Evolutionary conservation across 352 stramenopile genomes (phyloP).

Genomic region (Globisporangium ultimum): DNA sequence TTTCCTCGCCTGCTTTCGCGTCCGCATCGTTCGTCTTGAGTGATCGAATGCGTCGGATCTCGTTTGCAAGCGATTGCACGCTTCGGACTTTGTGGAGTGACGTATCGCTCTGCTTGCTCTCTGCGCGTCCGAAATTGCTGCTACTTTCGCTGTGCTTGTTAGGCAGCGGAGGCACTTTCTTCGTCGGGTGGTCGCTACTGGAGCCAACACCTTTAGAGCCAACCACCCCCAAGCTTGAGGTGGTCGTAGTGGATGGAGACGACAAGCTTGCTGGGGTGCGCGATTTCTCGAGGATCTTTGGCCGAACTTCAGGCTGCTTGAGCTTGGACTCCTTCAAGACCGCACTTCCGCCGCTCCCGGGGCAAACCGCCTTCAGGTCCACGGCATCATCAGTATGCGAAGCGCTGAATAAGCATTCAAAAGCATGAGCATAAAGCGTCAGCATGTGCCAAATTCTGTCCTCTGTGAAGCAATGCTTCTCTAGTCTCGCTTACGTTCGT

Average conservation of each 20-base stretch:
- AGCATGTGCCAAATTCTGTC: not conserved
- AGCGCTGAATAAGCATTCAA: slow-evolving; percentile 5
- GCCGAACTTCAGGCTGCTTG: slow-evolving; percentile 48
- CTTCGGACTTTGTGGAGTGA: slow-evolving; percentile 66
- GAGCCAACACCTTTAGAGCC: slow-evolving; percentile 1
- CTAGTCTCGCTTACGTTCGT: slow-evolving; percentile 16
- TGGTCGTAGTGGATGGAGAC: slow-evolving; percentile 9
- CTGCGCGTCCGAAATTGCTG: slow-evolving; percentile 16
- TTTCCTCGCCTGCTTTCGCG: slow-evolving; percentile 25
- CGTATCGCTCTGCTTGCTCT: slow-evolving; percentile 40
- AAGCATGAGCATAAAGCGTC: not conserved
- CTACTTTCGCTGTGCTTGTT: slow-evolving; percentile 31
- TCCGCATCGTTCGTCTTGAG: slow-evolving; percentile 31
- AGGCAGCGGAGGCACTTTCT: slow-evolving; percentile 43
- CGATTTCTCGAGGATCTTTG: slow-evolving; percentile 47
- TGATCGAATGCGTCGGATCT: slow-evolving; percentile 74
- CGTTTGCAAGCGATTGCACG: slow-evolving; percentile 76
- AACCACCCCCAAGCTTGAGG: not conserved
- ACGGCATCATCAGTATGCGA: slow-evolving; percentile 7
- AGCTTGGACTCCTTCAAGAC: slow-evolving; percentile 66
- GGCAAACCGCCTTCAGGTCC: slow-evolving; percentile 16
- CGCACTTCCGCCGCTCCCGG: slow-evolving; percentile 4
- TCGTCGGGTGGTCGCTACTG: slow-evolving; percentile 22
- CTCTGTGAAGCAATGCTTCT: too few relatives aligned
- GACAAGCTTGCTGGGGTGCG: slow-evolving; percentile 14